Percentiles rank a stretch among this genome's conserved stretches.
Conservation (phyloP, 169 alveolate genomes). For the Cyclospora cayetanensis region DNA sequence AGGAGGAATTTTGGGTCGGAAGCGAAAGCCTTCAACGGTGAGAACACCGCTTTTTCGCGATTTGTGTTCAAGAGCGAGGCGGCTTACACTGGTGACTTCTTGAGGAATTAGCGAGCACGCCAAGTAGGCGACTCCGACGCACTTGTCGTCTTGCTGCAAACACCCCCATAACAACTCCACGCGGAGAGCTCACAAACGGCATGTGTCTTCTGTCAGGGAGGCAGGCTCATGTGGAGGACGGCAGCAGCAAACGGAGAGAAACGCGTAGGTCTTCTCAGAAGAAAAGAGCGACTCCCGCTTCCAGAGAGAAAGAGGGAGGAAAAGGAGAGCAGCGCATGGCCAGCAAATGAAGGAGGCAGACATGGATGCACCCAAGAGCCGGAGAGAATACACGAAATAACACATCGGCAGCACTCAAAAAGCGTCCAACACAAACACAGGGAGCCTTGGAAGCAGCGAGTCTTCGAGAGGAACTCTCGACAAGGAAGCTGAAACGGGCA, state of each 20-base stretch:
- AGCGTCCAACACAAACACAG: no score
- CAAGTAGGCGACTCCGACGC: conserved; percentile 36
- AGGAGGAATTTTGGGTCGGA: conserved; percentile 8
- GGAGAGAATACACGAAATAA: no score
- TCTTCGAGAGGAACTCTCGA: no score
- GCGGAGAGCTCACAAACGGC: no score
- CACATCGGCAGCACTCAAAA: no score
- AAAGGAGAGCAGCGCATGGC: background rate
- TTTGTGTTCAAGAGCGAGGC: conserved; percentile 22
- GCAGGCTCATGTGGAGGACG: no score
- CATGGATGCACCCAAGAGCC: no score
- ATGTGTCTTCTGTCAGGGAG: no score
- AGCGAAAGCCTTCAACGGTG: background rate
- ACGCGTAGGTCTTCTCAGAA: background rate
- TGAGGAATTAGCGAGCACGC: conserved; percentile 31
- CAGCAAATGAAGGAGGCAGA: background rate
- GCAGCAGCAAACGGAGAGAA: background rate
- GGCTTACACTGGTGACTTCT: conserved; percentile 19
- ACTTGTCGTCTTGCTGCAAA: conserved; percentile 48
- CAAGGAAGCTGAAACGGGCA: no score
- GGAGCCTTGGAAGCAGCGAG: no score
- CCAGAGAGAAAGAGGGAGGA: background rate
- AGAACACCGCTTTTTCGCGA: conserved; percentile 9
- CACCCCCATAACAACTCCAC: no score
- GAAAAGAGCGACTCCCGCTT: background rate